phyloP scores from a whole-genome alignment of 345 rosid genomes.

The Populus euphratica region DNA sequence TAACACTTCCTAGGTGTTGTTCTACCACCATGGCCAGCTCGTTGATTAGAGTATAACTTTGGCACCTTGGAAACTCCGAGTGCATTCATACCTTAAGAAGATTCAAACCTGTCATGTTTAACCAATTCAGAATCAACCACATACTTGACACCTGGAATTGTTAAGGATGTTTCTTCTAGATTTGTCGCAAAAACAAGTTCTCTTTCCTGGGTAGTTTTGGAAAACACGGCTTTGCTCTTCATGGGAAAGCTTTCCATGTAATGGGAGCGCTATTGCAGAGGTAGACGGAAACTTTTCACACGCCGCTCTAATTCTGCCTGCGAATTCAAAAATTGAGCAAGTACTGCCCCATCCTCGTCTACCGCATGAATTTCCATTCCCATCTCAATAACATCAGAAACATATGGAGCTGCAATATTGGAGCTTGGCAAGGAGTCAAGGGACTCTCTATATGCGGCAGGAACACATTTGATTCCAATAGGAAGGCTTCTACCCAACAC shows the following conservation, averaged over 20 bases:
- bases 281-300: conserved; percentile 60
- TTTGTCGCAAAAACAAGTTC: conserved; percentile 87
- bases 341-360: conserved; percentile 73
- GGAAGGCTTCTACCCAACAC: conserved; percentile 75
- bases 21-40: conserved; percentile 99
- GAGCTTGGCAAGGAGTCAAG: conserved; percentile 19
- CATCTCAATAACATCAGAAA: conserved; percentile 53
- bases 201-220: conserved; percentile 50
- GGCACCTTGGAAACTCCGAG: conserved; percentile 66
- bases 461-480: conserved; percentile 62
- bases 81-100: conserved; percentile 74
- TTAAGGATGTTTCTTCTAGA: conserved; percentile 92
- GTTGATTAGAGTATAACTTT: conserved; percentile 62
- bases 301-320: conserved; percentile 89
- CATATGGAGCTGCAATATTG: conserved; percentile 53
- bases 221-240: conserved; percentile 72
- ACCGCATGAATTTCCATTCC: conserved; percentile 50
- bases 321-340: conserved; percentile 72
- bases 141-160: conserved; percentile 88
- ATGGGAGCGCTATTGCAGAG: conserved; percentile 60
- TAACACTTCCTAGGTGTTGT: conserved; percentile 81
- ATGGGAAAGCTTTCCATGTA: conserved; percentile 78
- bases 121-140: conserved; percentile 86
- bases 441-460: conserved; percentile 34
- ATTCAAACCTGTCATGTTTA: conserved; percentile 73